These are phyloP conservation scores for Cercospora canescens DNA, from an alignment of 2,329 filamentous ascomycete genomes.

Conservation along the genomic window DNA sequence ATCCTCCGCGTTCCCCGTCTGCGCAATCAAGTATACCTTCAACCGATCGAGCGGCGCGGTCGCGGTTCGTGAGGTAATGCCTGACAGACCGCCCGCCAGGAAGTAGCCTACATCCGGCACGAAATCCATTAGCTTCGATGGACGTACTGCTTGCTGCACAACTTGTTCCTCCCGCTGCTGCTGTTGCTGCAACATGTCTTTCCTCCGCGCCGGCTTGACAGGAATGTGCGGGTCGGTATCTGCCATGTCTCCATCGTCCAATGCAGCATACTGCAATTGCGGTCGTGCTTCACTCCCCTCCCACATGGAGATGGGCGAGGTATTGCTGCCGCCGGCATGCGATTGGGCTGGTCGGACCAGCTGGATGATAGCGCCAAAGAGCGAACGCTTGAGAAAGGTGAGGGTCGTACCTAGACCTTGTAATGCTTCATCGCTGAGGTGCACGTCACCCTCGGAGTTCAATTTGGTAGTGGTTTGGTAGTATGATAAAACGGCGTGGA, in stretches of 20 bases:
- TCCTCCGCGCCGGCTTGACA: conserved; percentile 36
- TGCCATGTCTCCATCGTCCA: conserved; percentile 20
- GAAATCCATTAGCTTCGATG: conserved; percentile 56
- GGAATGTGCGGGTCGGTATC: conserved; percentile 37
- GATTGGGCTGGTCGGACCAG: conserved; percentile 29
- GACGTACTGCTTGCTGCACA: conserved; percentile 33
- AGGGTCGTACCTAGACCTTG: conserved; percentile 87
- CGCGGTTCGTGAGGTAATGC: conserved; percentile 90
- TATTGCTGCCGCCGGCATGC: conserved; percentile 20
- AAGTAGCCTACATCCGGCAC: conserved; percentile 95
- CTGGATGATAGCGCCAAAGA: conserved; percentile 74
- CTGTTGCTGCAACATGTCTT: conserved; percentile 21
- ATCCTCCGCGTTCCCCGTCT: conserved; percentile 65
- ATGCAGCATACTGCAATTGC: conserved; percentile 17
- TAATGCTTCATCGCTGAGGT: conserved; percentile 85
- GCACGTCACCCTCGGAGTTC: conserved; percentile 90
- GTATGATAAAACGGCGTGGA: conserved; percentile 84
- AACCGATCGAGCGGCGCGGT: conserved; percentile 95
- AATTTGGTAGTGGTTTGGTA: conserved; percentile 87
- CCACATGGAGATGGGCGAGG: conserved; percentile 24
- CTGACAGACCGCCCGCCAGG: conserved; percentile 89
- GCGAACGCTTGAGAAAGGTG: conserved; percentile 66
- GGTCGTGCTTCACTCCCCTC: conserved; percentile 23
- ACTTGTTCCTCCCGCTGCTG: conserved; percentile 8
- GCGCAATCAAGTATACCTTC: conserved; percentile 96